Evolutionary conservation across 1,139 yeast genomes (phyloP), one percentile per base, ranked within the genome.

Genomic region (Yamadazyma buinensis): DNA sequence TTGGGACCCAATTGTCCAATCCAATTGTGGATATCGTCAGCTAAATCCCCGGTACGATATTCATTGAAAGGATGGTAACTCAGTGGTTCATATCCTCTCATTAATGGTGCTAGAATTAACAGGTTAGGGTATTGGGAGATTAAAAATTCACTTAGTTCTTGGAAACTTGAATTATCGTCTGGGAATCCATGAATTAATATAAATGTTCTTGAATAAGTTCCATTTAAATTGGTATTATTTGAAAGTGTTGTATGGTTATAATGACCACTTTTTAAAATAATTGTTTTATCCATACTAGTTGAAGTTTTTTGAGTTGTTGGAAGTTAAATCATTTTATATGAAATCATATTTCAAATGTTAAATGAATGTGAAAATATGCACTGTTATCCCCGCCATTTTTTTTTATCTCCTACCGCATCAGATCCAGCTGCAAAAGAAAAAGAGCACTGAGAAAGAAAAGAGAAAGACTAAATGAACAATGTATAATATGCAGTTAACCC

Each of bases 111-210:
- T 11, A 68, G 43, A 5, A 62, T 37, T 32, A 68, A 47, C 1
- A 54, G 53, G 4, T 45, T 42, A 13, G 57, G 50, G 14, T 38
- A 34, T 2, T 44, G 44, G 2, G 47, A 48, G 2, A 39, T 31
- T 25, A 46, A 38, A 11, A 65, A 29, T 8, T 42, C 22, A 48
- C 58, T 46, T 1, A 63, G 36, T 12, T 50, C 54, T 25, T 51
- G 40, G 39, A 49, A 68, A 6, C 66, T 51, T 19, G 57, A 47
- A 37, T 62, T 55, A 36, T 61, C 57, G 40, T 68, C 75, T 5
- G 75, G 75, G 40, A 68, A 68, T 5, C 74, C 74, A 37, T 68
- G 75, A 19, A 67, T 43, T 15, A 67, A 46, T 15, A 68, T 33
- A 9, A 67, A 47, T 10, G 60, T 52, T 19, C 64, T 44, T 14